A percentile compares a stretch with the other conserved stretches of the same genome.
Evolutionary conservation across 352 stramenopile genomes (phyloP).

Genomic region (Globisporangium nagaii): DNA sequence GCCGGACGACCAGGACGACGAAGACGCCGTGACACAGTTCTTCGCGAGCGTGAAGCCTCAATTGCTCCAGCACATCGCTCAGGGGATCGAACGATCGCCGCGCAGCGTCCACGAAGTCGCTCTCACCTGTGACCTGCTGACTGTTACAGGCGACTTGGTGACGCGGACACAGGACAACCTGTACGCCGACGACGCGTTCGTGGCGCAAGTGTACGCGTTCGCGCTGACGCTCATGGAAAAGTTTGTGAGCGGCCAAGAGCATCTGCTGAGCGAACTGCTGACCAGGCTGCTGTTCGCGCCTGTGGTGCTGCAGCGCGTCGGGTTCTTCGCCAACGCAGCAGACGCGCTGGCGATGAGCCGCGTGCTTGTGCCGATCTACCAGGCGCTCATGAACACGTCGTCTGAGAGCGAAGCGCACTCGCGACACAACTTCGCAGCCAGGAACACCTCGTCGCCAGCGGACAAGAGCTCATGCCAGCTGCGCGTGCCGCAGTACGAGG

Average conservation of each 20-base stretch:
- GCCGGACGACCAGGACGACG: slow-evolving; percentile 48
- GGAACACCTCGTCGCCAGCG: neutral
- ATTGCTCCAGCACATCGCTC: neutral
- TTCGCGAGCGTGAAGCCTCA: slow-evolving; percentile 13
- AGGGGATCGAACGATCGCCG: neutral
- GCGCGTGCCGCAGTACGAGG: slow-evolving; percentile 48
- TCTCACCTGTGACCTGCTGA: slow-evolving; percentile 13
- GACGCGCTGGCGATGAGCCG: slow-evolving; percentile 42
- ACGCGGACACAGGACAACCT: slow-evolving; percentile 8
- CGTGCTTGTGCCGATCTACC: slow-evolving; percentile 59
- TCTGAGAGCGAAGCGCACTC: slow-evolving; percentile 56
- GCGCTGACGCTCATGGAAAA: slow-evolving; percentile 33
- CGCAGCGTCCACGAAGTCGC: neutral
- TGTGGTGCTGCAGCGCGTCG: slow-evolving; percentile 25
- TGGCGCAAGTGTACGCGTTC: slow-evolving; percentile 30
- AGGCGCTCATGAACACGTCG: slow-evolving; percentile 54
- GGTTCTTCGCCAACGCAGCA: slow-evolving; percentile 33
- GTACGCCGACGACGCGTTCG: slow-evolving; percentile 24
- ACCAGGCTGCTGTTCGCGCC: slow-evolving; percentile 41
- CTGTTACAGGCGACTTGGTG: slow-evolving; percentile 8
- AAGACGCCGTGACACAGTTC: slow-evolving; percentile 23
- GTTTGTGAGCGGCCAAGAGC: slow-evolving; percentile 41
- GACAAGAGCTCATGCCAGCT: slow-evolving; percentile 54
- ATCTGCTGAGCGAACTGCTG: slow-evolving; percentile 42
- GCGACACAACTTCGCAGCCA: slow-evolving; percentile 19